Base-by-base conservation (phyloP, 1,284 basidiomycete genomes). In the Rhizoctonia solani region DNA sequence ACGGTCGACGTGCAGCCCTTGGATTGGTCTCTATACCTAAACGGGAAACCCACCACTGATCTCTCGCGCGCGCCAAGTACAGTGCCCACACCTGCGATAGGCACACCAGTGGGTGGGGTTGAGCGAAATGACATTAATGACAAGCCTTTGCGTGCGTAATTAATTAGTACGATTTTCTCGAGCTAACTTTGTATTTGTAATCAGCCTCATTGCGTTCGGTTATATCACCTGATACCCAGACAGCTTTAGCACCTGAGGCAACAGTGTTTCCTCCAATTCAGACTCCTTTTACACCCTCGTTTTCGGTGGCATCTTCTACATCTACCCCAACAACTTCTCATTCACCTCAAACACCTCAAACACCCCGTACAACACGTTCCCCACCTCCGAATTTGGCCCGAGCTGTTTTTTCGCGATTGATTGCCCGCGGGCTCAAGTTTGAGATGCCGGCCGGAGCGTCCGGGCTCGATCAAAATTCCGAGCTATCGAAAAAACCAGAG, bases 21-120 rank as follows among this genome's bases (percentile, higher is more conserved):
- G 19, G 90, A 94, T 76, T 95, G 92, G 92, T 83, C 86, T 0
- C 75, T 76, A 0, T 87, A 86, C 70, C 74, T 41, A 19, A 54
- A 34, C 8, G 61, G 61, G 16, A 66, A 66, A 47, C 37, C 50
- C 11, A 66, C 61, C 1, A 66, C 61, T 14, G 25, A n/a, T 32
- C 61, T 66, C 41, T 66, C 61, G 14, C 14, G 61, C 30, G 61
- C 41, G 39, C 61, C 61, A 11, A 66, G 61, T 25, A 44, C 29
- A 30, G 52, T 41, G 3, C 21, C 13, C 11, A 66, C 61, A 32
- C 61, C 61, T 11, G 50, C 50, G 3, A 54, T 66, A 23, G 61
- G 61, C 41, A 66, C 61, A 52, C 61, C 61, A 16, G 21, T 34
- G 25, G 41, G 3, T n/a, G 19, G 8, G 16, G 27, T 37, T 34